Base-by-base conservation (phyloP, 139 green algal genomes). In the Chlorella sorokiniana region DNA sequence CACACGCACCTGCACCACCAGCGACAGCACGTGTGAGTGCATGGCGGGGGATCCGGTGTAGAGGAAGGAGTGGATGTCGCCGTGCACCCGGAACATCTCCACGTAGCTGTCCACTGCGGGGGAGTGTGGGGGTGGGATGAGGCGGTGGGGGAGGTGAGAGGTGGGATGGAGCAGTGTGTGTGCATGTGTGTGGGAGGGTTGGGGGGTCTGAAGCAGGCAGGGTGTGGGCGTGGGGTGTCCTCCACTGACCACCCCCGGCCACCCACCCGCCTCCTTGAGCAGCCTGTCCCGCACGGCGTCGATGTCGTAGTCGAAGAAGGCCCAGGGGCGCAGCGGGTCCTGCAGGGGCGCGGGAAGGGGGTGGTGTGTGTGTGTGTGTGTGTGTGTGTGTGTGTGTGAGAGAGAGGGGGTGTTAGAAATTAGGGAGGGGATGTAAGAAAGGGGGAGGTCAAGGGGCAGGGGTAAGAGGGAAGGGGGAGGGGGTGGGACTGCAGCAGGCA, bases 21-120 rank as follows among this genome's bases (percentile, higher is more conserved):
- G 89, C 82, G 61, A 61, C 25, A 97, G 91, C 61, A 94, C 92
- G 76, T 95, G 92, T 40, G 82, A 91, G 86, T 98, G 94, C 93
- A 97, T 96, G 35, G 94, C 94, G 35, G 92, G 89, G 2, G 83
- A 89, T 61, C 83, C 89, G 31, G 96, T 99, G 90, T 99, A 99
- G 56, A 99, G 89, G 84, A 91, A 95, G 14, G 95, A 95, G 78
- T 97, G 93, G 78, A 98, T 89, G 91, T 99, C 96, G 16, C 96
- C 96, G 62, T 97, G 61, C 64, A 85, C 88, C 48, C 83, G 82
- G 65, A 89, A 92, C 54, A 89, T 88, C 54, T 86, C 87, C 16
- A 89, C 84, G 48, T 88, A 84, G 89, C 83, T 90, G 88, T 88
- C 73, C 71, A 95, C 88, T 89, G 94, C 38, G 82, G 86, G 7